phyloP scores from a whole-genome alignment of 2,329 filamentous ascomycete species.

The Penicillium occitanis region DNA sequence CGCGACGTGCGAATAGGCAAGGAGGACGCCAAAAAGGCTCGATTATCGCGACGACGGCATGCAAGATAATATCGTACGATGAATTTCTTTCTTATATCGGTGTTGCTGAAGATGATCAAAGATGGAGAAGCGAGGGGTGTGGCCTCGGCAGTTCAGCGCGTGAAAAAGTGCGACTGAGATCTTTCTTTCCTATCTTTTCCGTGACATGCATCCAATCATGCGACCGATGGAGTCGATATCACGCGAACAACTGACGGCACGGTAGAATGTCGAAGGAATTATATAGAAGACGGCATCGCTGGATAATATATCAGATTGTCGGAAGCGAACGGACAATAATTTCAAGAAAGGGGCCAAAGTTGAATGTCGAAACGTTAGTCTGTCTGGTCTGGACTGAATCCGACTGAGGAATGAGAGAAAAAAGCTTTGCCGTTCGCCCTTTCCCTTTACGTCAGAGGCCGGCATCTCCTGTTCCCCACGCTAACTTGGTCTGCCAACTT shows the following conservation, averaged over 20 bases:
- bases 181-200: constrained; percentile 19
- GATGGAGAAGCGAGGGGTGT: background rate
- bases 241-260: constrained; percentile 1
- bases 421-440: constrained; percentile 15
- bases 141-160: constrained; percentile 15
- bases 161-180: constrained; percentile 9
- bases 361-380: constrained; percentile 12
- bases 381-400: background rate
- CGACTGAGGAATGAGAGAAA: background rate
- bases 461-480: constrained; percentile 8
- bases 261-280: background rate
- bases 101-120: constrained; percentile 1
- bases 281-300: background rate
- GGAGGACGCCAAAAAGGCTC: constrained; percentile 19
- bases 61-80: constrained; percentile 13
- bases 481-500: background rate
- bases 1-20: constrained; percentile 18
- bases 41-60: constrained; percentile 14
- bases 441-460: constrained; percentile 14
- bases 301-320: background rate
- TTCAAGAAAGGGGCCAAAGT: constrained; percentile 12
- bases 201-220: constrained; percentile 13
- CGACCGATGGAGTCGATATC: constrained; percentile 7
- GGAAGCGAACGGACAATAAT: constrained; percentile 3
- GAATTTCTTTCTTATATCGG: background rate